Evolutionary conservation across 1,139 yeast genomes (phyloP).

Genomic region (Pichia cactophila): DNA sequence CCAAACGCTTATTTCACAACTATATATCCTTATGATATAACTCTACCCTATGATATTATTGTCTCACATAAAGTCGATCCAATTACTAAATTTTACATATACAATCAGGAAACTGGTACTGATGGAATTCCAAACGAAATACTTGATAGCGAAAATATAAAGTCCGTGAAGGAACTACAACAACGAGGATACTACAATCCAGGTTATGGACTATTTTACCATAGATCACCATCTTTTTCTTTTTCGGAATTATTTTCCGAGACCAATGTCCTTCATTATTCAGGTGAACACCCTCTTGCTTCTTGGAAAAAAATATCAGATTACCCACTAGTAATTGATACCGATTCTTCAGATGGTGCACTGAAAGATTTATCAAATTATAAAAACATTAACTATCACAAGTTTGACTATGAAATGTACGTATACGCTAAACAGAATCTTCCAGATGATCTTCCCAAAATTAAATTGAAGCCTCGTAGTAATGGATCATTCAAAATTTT

Average conservation of each 20-base stretch:
- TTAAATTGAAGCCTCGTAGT: constrained; percentile 11
- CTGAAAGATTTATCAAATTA: constrained; percentile 1
- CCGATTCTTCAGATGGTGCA: neutral
- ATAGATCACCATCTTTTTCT: constrained; percentile 29
- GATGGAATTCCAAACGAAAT: constrained; percentile 2
- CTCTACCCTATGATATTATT: constrained; percentile 1
- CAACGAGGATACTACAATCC: constrained; percentile 8
- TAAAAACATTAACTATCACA: constrained; percentile 11
- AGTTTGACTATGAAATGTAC: constrained; percentile 19
- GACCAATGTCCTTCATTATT: neutral
- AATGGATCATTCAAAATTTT: constrained; percentile 61
- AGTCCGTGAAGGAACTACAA: neutral
- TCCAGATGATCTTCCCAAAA: constrained; percentile 17
- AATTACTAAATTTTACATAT: constrained; percentile 4
- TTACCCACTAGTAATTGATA: constrained; percentile 4
- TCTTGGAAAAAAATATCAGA: constrained; percentile 41
- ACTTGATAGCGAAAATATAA: neutral
- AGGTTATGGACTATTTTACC: constrained; percentile 47
- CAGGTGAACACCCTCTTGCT: constrained; percentile 43
- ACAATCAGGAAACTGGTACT: neutral
- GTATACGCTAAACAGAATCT: constrained; percentile 21
- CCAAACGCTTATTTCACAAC: constrained; percentile 1
- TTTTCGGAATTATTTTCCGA: neutral
- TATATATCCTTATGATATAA: constrained; percentile 8
- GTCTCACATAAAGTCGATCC: constrained; percentile 1